Conservation (phyloP, 768 basidiomycete species). For the Scleroderma citrinum region DNA sequence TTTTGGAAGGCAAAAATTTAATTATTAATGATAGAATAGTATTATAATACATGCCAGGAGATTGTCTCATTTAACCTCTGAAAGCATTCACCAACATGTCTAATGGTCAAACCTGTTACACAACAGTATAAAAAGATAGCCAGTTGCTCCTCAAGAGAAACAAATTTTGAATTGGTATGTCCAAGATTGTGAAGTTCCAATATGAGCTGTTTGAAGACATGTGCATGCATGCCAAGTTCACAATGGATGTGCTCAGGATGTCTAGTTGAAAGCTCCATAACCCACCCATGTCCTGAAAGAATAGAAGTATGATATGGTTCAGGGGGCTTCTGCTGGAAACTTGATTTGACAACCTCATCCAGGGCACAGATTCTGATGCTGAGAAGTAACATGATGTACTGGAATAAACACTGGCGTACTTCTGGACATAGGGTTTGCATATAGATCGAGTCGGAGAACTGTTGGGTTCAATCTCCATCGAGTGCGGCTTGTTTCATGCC, state of each 20-base stretch:
- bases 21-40: too few relatives aligned
- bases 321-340: background rate
- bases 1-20: too few relatives aligned
- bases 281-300: constrained; percentile 18
- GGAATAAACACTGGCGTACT: too few relatives aligned
- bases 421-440: too few relatives aligned
- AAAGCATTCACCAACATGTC: background rate
- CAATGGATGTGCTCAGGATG: constrained; percentile 10
- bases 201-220: background rate
- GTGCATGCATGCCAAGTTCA: constrained; percentile 12
- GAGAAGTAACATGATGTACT: too few relatives aligned
- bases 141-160: constrained; percentile 31
- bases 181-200: background rate
- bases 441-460: too few relatives aligned
- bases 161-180: constrained; percentile 12
- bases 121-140: constrained; percentile 32
- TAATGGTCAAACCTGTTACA: background rate
- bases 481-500: too few relatives aligned
- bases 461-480: too few relatives aligned
- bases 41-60: too few relatives aligned
- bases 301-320: constrained; percentile 18
- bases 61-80: background rate
- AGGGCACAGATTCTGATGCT: too few relatives aligned
- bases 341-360: too few relatives aligned
- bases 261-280: constrained; percentile 15